These are phyloP conservation scores for Macroventuria anomochaeta DNA, from an alignment of 2,329 filamentous ascomycete species.

Conservation along the genomic window DNA sequence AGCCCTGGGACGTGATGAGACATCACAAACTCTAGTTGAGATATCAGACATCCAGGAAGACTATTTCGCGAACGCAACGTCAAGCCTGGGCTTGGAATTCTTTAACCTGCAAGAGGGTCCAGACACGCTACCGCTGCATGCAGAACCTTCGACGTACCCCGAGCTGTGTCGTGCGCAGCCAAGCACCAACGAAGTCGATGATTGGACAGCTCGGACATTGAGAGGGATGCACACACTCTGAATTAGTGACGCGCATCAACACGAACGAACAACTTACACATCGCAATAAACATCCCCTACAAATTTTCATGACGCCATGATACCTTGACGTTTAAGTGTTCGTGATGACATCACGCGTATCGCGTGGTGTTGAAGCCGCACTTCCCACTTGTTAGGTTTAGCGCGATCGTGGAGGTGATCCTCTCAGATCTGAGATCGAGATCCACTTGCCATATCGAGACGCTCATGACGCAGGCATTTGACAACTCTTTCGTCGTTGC, in stretches of 20 bases:
- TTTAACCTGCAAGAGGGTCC: slow-evolving; percentile 16
- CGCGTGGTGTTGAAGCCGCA: slow-evolving; percentile 5
- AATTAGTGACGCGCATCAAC: slow-evolving; percentile 5
- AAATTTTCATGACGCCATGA: slow-evolving; percentile 21
- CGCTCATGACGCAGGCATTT: slow-evolving; percentile 42
- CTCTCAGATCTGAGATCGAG: slow-evolving; percentile 21
- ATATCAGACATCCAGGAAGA: slow-evolving; percentile 29
- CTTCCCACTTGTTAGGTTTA: slow-evolving; percentile 10
- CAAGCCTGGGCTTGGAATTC: slow-evolving; percentile 30
- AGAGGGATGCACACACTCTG: slow-evolving; percentile 23
- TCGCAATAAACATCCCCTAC: not conserved
- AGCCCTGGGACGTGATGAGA: slow-evolving; percentile 12
- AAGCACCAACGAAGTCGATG: slow-evolving; percentile 18
- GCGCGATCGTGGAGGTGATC: slow-evolving; percentile 21
- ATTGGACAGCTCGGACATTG: slow-evolving; percentile 31
- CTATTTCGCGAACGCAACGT: slow-evolving; percentile 31
- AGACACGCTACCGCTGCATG: slow-evolving; percentile 10
- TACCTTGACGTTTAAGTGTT: slow-evolving; percentile 11
- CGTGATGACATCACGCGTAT: slow-evolving; percentile 8
- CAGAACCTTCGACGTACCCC: slow-evolving; percentile 15
- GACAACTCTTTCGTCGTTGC: slow-evolving; percentile 23
- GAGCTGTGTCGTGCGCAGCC: slow-evolving; percentile 15
- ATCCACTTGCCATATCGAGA: slow-evolving; percentile 33
- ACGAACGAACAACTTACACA: not conserved
- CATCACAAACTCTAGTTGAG: slow-evolving; percentile 13